Evolutionary conservation across 108 stramenopile genomes (phyloP).

Genomic region (Conticribra weissflogii): DNA sequence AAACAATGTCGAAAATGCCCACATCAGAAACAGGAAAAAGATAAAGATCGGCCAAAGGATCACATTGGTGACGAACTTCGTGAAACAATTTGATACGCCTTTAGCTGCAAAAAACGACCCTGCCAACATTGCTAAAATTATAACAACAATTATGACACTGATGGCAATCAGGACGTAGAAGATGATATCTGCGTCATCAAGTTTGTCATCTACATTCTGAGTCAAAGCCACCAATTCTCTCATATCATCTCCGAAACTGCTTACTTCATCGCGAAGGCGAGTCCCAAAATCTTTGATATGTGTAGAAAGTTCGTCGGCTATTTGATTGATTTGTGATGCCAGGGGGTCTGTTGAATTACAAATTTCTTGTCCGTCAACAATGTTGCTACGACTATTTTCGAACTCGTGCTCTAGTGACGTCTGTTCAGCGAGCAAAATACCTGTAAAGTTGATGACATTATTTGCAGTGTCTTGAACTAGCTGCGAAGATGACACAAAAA

Average conservation of each 20-base stretch:
- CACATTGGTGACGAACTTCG: conserved; percentile 29
- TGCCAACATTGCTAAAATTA: conserved; percentile 31
- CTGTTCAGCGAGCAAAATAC: too few species aligned
- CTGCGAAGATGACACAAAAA: too few species aligned
- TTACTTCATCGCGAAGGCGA: conserved; percentile 13
- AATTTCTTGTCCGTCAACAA: too few species aligned
- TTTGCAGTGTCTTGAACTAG: conserved; percentile 4
- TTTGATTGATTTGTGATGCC: conserved; percentile 22
- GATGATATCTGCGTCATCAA: conserved; percentile 23
- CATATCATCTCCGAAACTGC: conserved; percentile 24
- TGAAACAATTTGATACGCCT: conserved; percentile 32
- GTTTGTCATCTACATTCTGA: conserved; percentile 11
- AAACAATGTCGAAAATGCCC: conserved; percentile 30
- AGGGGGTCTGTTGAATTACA: too few species aligned
- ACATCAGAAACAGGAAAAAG: conserved; percentile 22
- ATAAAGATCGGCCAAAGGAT: conserved; percentile 47
- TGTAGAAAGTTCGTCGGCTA: background rate
- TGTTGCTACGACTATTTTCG: too few species aligned
- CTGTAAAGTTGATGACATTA: background rate
- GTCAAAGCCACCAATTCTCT: conserved; percentile 11
- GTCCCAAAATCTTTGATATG: conserved; percentile 17
- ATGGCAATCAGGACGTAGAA: conserved; percentile 36
- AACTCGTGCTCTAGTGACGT: too few species aligned
- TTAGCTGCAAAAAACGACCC: conserved; percentile 14
- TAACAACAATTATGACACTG: conserved; percentile 24